A percentile compares a stretch with the other conserved stretches of the same genome.
phyloP scores from a whole-genome alignment of 371 early-diverging fungal genomes.

The Apophysomyces trapeziformis region DNA sequence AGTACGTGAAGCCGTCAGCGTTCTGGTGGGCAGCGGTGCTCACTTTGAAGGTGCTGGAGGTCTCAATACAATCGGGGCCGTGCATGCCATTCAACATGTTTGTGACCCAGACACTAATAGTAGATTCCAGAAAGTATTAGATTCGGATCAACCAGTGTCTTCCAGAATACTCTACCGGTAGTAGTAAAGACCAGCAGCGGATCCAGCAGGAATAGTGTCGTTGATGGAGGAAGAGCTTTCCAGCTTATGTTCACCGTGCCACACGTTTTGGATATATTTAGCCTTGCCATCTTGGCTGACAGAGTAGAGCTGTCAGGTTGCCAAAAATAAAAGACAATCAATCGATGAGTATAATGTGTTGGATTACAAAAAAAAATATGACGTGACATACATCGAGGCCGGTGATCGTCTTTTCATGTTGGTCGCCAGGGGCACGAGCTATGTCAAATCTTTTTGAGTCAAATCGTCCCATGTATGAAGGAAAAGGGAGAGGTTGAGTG shows the following conservation, averaged over 20 bases:
- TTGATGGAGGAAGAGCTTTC: slow-evolving; percentile 38
- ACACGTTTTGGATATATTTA: slow-evolving; percentile 49
- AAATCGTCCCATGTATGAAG: slow-evolving; percentile 1
- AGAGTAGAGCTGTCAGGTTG: slow-evolving; percentile 40
- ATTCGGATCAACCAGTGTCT: too few relatives aligned
- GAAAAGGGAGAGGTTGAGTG: neutral
- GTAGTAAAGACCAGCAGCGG: slow-evolving; percentile 50
- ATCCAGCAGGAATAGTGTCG: slow-evolving; percentile 32
- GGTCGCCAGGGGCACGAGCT: slow-evolving; percentile 36
- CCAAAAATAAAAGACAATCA: slow-evolving; percentile 11
- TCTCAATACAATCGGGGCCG: slow-evolving; percentile 54
- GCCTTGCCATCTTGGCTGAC: slow-evolving; percentile 37
- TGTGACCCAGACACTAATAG: slow-evolving; percentile 50
- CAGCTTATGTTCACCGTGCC: slow-evolving; percentile 41
- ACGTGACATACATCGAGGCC: slow-evolving; percentile 49
- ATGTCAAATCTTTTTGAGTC: slow-evolving; percentile 11
- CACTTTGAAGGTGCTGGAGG: slow-evolving; percentile 66
- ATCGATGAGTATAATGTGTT: neutral
- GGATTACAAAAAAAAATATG: neutral
- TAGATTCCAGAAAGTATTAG: neutral
- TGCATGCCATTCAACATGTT: slow-evolving; percentile 46
- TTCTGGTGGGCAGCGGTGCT: slow-evolving; percentile 60
- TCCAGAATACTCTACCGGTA: slow-evolving; percentile 39
- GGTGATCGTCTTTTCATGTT: slow-evolving; percentile 38
- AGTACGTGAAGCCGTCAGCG: slow-evolving; percentile 56